phyloP scores from a whole-genome alignment of 768 basidiomycete genomes.

The Xanthoconium purpureum region DNA sequence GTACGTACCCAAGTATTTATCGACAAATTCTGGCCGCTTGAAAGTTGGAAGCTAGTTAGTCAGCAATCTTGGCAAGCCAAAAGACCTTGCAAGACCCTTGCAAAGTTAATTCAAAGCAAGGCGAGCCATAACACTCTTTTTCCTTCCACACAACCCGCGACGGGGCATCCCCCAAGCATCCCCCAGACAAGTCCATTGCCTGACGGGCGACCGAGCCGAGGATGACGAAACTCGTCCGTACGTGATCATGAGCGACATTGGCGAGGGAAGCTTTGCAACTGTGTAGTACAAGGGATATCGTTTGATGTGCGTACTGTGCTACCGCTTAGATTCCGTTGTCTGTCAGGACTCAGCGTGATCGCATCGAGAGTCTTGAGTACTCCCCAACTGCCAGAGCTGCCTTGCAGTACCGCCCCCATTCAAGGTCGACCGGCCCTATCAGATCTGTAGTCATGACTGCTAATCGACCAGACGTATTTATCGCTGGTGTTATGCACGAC shows the following conservation, averaged over 20 bases:
- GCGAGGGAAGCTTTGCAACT: slow-evolving; percentile 93
- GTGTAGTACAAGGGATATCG: slow-evolving; percentile 95
- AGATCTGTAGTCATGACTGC: too few species aligned
- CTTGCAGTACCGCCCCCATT: slow-evolving; percentile 86
- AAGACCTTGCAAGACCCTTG: too few species aligned
- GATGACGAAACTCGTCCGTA: slow-evolving; percentile 77
- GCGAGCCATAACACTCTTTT: too few species aligned
- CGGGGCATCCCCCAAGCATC: slow-evolving; percentile 23
- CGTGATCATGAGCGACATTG: slow-evolving; percentile 71
- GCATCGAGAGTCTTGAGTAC: slow-evolving; percentile 86
- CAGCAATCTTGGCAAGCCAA: too few species aligned
- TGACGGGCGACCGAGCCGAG: slow-evolving; percentile 36
- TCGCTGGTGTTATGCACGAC: slow-evolving; percentile 49
- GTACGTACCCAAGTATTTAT: too few species aligned
- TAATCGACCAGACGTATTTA: slow-evolving; percentile 49
- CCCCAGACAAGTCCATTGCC: slow-evolving; percentile 25
- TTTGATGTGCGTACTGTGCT: slow-evolving; percentile 53
- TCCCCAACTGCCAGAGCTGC: slow-evolving; percentile 64
- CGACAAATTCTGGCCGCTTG: too few species aligned
- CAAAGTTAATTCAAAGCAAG: too few species aligned
- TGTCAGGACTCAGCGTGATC: slow-evolving; percentile 84
- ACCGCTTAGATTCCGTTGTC: neutral
- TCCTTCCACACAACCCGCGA: slow-evolving; percentile 3
- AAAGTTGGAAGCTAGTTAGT: too few species aligned
- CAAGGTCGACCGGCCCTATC: slow-evolving; percentile 81